Evolutionary conservation across 2,329 filamentous ascomycete species (phyloP).

Genomic region (Colletotrichum eleusines): DNA sequence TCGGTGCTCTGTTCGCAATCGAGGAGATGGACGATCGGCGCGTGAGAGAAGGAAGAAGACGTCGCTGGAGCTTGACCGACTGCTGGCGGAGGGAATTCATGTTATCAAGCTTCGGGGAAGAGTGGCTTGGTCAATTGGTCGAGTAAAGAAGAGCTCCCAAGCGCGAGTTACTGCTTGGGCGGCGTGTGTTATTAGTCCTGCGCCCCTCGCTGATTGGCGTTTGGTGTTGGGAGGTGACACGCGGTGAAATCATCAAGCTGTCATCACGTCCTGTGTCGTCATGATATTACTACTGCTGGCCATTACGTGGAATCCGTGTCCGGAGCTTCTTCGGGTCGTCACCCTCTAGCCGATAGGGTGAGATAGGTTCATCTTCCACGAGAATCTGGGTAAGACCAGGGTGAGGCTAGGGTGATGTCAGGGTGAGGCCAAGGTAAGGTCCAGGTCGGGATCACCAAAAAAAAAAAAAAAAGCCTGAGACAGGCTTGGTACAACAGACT

Average conservation of each 20-base stretch:
- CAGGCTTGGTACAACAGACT: too few relatives aligned
- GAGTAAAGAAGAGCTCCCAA: not conserved
- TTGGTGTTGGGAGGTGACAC: not conserved
- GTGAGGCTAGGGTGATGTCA: too few relatives aligned
- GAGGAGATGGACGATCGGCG: not conserved
- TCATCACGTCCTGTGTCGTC: not conserved
- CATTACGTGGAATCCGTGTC: too few relatives aligned
- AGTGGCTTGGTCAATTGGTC: not conserved
- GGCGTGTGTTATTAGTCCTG: not conserved
- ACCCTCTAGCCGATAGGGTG: too few relatives aligned
- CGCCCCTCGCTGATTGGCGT: not conserved
- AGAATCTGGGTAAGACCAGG: too few relatives aligned
- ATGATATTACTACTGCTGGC: not conserved
- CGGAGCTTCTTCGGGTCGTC: too few relatives aligned
- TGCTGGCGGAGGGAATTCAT: slow-evolving; percentile 7
- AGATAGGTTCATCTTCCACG: too few relatives aligned
- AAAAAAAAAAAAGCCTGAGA: too few relatives aligned
- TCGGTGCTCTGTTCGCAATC: not conserved
- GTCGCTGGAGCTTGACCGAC: not conserved
- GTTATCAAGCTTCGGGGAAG: not conserved
- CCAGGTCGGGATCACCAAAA: too few relatives aligned
- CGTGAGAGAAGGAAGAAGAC: not conserved
- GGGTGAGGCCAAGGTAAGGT: too few relatives aligned
- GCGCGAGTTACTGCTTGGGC: not conserved
- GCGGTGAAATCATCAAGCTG: not conserved